Percentiles rank a stretch among this genome's conserved stretches.
Evolutionary conservation across 805 yeast species (phyloP).

Genomic region (Torulaspora delbrueckii): DNA sequence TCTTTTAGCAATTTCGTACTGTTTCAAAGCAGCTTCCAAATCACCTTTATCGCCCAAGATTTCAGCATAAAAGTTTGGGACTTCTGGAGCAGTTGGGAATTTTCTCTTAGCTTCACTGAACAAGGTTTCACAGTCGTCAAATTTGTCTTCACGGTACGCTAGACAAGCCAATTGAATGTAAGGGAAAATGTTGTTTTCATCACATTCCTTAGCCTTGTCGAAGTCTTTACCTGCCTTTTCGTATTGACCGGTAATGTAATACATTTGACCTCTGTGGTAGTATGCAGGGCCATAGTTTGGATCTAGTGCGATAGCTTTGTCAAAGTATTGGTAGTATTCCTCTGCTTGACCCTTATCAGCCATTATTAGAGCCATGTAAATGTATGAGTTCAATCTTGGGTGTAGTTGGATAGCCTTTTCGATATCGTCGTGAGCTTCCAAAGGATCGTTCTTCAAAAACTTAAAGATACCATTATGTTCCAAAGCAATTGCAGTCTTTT

Average conservation of each 20-base stretch:
- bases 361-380: conserved; percentile 73
- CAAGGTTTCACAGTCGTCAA: conserved; percentile 54
- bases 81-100: conserved; percentile 85
- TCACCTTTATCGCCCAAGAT: conserved; percentile 79
- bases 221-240: conserved; percentile 69
- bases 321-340: conserved; percentile 65
- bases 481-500: conserved; percentile 61
- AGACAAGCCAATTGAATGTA: conserved; percentile 92
- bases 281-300: conserved; percentile 74
- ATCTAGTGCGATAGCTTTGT: conserved; percentile 62
- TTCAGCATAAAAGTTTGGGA: conserved; percentile 95
- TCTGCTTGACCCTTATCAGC: conserved; percentile 76
- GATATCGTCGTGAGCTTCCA: conserved; percentile 58
- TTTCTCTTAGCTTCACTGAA: conserved; percentile 65
- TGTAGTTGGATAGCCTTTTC: conserved; percentile 57
- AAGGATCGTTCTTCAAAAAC: conserved; percentile 72
- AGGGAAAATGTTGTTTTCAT: conserved; percentile 73
- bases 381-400: conserved; percentile 79
- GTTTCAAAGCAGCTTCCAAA: conserved; percentile 63
- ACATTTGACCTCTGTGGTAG: conserved; percentile 93
- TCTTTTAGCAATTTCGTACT: conserved; percentile 81
- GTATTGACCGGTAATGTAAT: conserved; percentile 73
- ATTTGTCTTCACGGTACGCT: conserved; percentile 63
- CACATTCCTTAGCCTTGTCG: conserved; percentile 66
- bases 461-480: conserved; percentile 81